Evolutionary conservation across 768 basidiomycete genomes (phyloP).

Genomic region (Holtermannia corniformis): DNA sequence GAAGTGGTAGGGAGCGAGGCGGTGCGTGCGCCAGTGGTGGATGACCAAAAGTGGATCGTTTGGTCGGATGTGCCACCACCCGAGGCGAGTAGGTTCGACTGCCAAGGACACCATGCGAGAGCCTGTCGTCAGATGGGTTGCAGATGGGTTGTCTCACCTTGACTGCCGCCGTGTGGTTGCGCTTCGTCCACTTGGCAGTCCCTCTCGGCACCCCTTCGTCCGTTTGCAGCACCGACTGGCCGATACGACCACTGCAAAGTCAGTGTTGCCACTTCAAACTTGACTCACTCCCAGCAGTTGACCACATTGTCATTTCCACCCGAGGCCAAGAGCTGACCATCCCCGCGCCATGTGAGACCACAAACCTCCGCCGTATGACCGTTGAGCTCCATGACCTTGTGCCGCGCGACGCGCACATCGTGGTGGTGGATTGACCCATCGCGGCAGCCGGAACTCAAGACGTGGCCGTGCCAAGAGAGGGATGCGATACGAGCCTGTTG

Average conservation of each 20-base stretch:
- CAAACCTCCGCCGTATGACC: slow-evolving; percentile 84
- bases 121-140: slow-evolving; percentile 49
- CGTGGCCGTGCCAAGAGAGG: slow-evolving; percentile 77
- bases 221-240: slow-evolving; percentile 33
- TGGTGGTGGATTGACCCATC: slow-evolving; percentile 96
- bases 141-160: slow-evolving; percentile 38
- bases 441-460: slow-evolving; percentile 76
- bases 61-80: slow-evolving; percentile 94
- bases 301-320: slow-evolving; percentile 98
- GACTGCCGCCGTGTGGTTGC: slow-evolving; percentile 77
- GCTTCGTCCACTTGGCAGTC: slow-evolving; percentile 73
- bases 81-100: slow-evolving; percentile 75
- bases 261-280: slow-evolving; percentile 42
- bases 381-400: slow-evolving; percentile 80
- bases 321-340: slow-evolving; percentile 78
- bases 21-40: slow-evolving; percentile 70
- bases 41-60: slow-evolving; percentile 41
- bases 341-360: slow-evolving; percentile 76
- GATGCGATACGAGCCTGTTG: slow-evolving; percentile 64
- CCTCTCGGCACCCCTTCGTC: slow-evolving; percentile 32
- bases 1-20: slow-evolving; percentile 78
- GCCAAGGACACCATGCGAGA: slow-evolving; percentile 96
- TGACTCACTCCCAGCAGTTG: slow-evolving; percentile 89
- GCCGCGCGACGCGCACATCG: slow-evolving; percentile 76
- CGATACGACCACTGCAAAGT: slow-evolving; percentile 34